Conservation (phyloP, 2,329 filamentous ascomycete species). For the Pezizomycotina sp. region DNA sequence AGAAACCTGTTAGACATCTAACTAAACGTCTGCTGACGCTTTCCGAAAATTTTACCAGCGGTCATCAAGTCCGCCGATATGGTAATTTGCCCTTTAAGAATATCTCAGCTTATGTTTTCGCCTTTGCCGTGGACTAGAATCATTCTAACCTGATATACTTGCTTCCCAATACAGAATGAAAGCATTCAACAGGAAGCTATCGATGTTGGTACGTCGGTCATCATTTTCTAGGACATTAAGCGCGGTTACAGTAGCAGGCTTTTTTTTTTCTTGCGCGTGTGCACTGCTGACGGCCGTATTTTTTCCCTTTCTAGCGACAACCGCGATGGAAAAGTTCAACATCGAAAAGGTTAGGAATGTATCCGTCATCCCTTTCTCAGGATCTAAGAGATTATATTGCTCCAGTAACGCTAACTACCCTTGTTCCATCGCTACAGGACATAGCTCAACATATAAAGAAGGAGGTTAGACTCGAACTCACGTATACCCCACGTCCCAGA, state of each 20-base stretch:
- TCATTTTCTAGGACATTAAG: slow-evolving; percentile 1
- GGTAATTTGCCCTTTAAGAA: too few relatives aligned
- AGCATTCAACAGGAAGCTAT: slow-evolving; percentile 95
- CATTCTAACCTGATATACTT: slow-evolving; percentile 12
- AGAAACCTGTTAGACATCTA: not conserved
- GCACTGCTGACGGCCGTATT: slow-evolving; percentile 1
- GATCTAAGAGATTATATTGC: not conserved
- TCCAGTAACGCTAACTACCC: slow-evolving; percentile 7
- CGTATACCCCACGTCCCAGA: slow-evolving; percentile 8
- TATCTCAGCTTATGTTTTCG: too few relatives aligned
- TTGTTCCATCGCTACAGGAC: slow-evolving; percentile 41
- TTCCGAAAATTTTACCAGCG: slow-evolving; percentile 38
- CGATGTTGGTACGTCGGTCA: slow-evolving; percentile 76
- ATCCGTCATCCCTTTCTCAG: slow-evolving; percentile 23
- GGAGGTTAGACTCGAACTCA: slow-evolving; percentile 42
- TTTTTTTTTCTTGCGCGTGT: not conserved
- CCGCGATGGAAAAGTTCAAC: slow-evolving; percentile 54
- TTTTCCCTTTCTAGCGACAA: slow-evolving; percentile 38
- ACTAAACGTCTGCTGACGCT: slow-evolving; percentile 6
- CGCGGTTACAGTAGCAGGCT: too few relatives aligned
- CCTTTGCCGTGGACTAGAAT: too few relatives aligned
- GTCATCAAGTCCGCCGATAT: slow-evolving; percentile 98
- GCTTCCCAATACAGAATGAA: slow-evolving; percentile 49
- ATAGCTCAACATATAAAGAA: slow-evolving; percentile 93
- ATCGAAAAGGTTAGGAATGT: slow-evolving; percentile 49